Base-by-base conservation (phyloP, 495 filamentous ascomycete species). In the Evernia prunastri region DNA sequence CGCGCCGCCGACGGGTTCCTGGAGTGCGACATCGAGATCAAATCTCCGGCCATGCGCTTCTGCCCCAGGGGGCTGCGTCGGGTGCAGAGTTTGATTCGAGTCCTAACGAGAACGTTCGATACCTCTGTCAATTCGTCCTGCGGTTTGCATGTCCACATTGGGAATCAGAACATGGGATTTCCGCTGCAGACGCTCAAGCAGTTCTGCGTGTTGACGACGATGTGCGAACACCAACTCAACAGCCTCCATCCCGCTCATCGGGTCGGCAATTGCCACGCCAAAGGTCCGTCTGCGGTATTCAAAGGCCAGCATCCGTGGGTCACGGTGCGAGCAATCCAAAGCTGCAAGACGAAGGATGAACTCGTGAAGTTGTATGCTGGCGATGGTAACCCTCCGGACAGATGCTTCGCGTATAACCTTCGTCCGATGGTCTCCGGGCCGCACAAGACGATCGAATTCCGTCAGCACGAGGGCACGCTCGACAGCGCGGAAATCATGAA, bases 131-230 rank as follows among this genome's bases (percentile, higher is more conserved):
- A 67, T 20, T 4, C 51, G 9, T 59, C 39, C 4, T 67, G 65
- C 25, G 65, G 65, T 27, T 37, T 67, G n/a, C 65, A 67, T 27
- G 65, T 67, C 20, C 60, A 63, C 8, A 35, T 67, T 15, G 65
- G 65, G 18, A 63, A 62, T 29, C 33, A 12, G 33, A 29, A 10
- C 18, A n/a, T 11, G 2, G 65, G 65, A 13, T 63, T 67, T 18
- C 54, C 65, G 4, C 45, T 67, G 15, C 33, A 54, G 17, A 67
- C 65, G 20, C 17, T 67, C 8, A 67, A 67, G 56, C 42, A 63
- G 27, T 29, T 63, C 20, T 43, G 23, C 42, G 35, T 60, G 23
- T 33, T 67, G 23, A 61, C 45, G 35, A 40, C 60, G 6, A 10
- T 40, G 31, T 67, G 63, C 27, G 60, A 67, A 35, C 54, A 27